Base-by-base conservation (phyloP, 805 yeast species). In the Barnettozyma californica region DNA sequence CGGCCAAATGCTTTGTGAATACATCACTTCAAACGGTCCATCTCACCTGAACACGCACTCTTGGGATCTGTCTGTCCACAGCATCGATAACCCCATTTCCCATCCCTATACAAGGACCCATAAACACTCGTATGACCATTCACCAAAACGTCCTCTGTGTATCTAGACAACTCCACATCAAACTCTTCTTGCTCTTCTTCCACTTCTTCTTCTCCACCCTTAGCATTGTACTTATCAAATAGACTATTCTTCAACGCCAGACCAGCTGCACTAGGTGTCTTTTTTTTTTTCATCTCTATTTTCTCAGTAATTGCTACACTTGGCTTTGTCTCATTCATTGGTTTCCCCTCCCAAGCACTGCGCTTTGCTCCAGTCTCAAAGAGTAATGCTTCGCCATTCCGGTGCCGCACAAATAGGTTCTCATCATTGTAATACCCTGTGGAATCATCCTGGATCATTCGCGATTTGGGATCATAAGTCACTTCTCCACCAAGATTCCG, bases 321-420 rank as follows among this genome's bases (percentile, higher is more conserved):
- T 29, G 33, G 33, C 49, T 63, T 54, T 54, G 67, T 57, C 40
- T 68, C 68, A 16, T 72, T 34, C 73, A 71, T 16, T 62, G 48
- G 35, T 34, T 20, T 50, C 34, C 4, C 69, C 67, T 26, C 38
- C 38, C 38, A 35, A 10, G 38, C 38, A 35, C 38, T 35, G 5
- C 38, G 38, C 38, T 35, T 35, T 10, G 38, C 38, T 18, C 38
- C 38, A 9, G 38, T 35, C 38, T 35, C 38, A 14, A 35, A 35
- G 5, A 35, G 77, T 18, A 67, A 63, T 9, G 84, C 86, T 52
- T 82, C 86, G 6, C 82, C 84, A 2, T 75, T 72, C 41, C 73
- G 59, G 53, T 76, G 74, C 31, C 81, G 70, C 19, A 76, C 83
- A 65, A 77, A 84, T 61, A 76, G 67, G 18, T 71, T 53, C 49